Base-by-base conservation (phyloP, 495 filamentous ascomycete genomes). In the Xylaria grammica region DNA sequence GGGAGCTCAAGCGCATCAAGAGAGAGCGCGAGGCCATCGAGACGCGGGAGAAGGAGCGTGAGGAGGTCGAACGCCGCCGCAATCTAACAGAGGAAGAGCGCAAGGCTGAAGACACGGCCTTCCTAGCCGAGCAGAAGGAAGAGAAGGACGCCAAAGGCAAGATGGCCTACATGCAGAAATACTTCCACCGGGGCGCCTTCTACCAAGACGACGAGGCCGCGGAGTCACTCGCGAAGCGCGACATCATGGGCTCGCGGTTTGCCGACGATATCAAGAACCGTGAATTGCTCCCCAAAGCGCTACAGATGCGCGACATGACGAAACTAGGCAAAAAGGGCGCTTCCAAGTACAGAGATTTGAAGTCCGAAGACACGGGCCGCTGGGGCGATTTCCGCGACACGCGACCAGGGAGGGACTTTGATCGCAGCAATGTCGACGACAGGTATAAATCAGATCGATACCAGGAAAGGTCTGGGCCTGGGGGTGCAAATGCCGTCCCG, bases 101-200 rank as follows among this genome's bases (percentile, higher is more conserved):
- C 34, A 88, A 90, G 57, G 89, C 87, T 24, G 95, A 99, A 72
- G 96, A 99, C 71, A 82, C 87, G 56, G 89, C 85, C 59, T 93
- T 87, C 73, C 74, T 97, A 17, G 85, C 87, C 7, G 79, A 82
- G 68, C 94, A 97, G 77, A 89, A 89, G 62, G 93, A 94, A 67
- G 95, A 98, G 67, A 92, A 91, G 67, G 93, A 94, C 19, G 79
- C 80, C 36, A 88, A 89, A 38, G 95, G 94, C 44, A 90, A 97
- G 81, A 91, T 94, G 81, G 84, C 84, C 1, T 97, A 87, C 74
- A 91, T 98, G 91, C 94, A 97, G 75, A 94, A 94, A 74, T 98
- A 97, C 77, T 93, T 90, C 74, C 95, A 99, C 82, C 94, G 93
- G 81, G 95, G 95, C 53, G 95, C 95, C 26, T 99, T 97, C 80